These are phyloP conservation scores for Stephania cephalantha DNA, from an alignment of 164 flowering plant genomes.

Conservation along the genomic window DNA sequence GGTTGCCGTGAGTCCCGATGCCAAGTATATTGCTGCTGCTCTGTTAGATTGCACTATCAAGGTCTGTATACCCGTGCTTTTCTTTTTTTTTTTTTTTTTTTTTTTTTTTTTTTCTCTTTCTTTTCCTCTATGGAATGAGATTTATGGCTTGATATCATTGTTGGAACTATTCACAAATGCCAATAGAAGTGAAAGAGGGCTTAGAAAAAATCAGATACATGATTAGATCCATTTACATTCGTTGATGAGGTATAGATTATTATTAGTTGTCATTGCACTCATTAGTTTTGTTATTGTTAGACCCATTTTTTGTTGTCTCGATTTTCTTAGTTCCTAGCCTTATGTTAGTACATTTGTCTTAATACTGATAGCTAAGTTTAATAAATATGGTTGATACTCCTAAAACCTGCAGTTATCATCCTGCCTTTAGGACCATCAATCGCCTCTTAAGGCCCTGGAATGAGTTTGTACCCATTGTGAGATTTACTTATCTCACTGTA, in stretches of 20 bases:
- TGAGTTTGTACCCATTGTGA: no score
- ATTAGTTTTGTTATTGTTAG: no score
- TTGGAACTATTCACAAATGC: neutral
- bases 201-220: neutral
- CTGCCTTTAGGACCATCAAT: no score
- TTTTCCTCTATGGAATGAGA: neutral
- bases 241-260: neutral
- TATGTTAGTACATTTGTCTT: no score
- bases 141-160: neutral
- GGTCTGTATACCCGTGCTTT: slow-evolving; percentile 32
- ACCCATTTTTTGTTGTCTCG: no score
- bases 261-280: no score
- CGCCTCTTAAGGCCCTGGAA: no score
- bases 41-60: slow-evolving; percentile 74
- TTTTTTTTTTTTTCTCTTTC: neutral
- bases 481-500: no score
- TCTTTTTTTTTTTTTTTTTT: neutral
- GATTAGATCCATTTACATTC: neutral
- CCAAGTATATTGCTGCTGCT: slow-evolving; percentile 81
- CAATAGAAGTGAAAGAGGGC: neutral
- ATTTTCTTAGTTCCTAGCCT: no score
- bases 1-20: slow-evolving; percentile 72
- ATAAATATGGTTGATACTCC: no score
- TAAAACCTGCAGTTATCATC: no score
- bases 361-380: no score